phyloP scores from a whole-genome alignment of 2,329 filamentous ascomycete species.

The Talaromyces islandicus region DNA sequence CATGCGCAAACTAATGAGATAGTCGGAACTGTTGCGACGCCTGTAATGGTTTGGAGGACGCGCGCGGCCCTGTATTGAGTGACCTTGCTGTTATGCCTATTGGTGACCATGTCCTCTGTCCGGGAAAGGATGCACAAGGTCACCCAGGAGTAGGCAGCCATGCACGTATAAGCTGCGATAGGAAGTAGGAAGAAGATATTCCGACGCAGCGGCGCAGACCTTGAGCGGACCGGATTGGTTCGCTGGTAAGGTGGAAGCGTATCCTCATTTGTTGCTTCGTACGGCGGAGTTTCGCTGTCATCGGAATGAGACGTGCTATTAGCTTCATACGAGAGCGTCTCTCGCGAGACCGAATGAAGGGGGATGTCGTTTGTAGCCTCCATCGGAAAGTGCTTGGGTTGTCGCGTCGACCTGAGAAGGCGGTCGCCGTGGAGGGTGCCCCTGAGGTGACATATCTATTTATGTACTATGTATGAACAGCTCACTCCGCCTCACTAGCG shows the following conservation, averaged over 20 bases:
- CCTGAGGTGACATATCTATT: neutral
- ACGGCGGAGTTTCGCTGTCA: neutral
- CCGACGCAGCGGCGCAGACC: constrained; percentile 2
- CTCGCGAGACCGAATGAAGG: neutral
- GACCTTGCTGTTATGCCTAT: neutral
- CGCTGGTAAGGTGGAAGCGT: constrained; percentile 5
- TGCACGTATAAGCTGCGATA: neutral
- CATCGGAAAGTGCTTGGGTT: neutral
- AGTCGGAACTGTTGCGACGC: constrained; percentile 1
- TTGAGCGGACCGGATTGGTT: neutral
- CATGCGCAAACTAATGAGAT: constrained; percentile 6
- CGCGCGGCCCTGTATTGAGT: constrained; percentile 1
- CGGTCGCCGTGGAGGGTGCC: neutral
- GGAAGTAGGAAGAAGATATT: constrained; percentile 1
- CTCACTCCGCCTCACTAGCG: neutral
- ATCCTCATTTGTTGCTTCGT: neutral
- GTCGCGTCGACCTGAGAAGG: neutral
- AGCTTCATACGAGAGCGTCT: neutral
- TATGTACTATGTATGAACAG: neutral
- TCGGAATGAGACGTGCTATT: neutral
- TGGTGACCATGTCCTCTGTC: neutral
- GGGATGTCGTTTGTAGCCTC: constrained; percentile 1
- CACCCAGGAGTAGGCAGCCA: constrained; percentile 5
- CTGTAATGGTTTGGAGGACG: neutral
- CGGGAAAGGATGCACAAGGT: constrained; percentile 1